A percentile compares a stretch with the other conserved stretches of the same genome.
Evolutionary conservation across 176 grass and related monocot genomes (phyloP).

Genomic region (Eragrostis curvula): DNA sequence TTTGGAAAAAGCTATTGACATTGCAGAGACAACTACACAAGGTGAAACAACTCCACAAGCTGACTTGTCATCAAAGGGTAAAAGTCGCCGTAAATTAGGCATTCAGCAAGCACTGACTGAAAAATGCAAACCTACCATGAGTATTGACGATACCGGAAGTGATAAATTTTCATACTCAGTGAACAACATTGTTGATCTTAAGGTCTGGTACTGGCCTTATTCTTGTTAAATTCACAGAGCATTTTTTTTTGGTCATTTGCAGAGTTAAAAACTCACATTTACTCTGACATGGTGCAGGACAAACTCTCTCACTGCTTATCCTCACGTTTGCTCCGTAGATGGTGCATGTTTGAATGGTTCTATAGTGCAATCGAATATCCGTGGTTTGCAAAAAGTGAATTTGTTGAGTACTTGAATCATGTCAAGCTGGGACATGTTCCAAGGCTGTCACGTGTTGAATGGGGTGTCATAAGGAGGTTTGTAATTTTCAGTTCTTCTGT

Average conservation of each 20-base stretch:
- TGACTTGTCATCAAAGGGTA: constrained; percentile 63
- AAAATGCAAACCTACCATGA: constrained; percentile 61
- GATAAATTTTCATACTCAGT: constrained; percentile 54
- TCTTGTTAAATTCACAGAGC: constrained; percentile 18
- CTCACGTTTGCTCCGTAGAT: constrained; percentile 82
- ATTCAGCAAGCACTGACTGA: constrained; percentile 67
- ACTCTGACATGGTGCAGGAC: constrained; percentile 53
- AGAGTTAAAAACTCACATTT: constrained; percentile 36
- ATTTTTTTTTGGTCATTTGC: constrained; percentile 15
- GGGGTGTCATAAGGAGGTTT: constrained; percentile 93
- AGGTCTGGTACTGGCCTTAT: constrained; percentile 59
- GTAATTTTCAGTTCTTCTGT: constrained; percentile 42
- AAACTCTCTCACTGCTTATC: constrained; percentile 85
- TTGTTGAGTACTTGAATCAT: constrained; percentile 98
- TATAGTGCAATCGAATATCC: constrained; percentile 99
- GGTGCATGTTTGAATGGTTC: constrained; percentile 98
- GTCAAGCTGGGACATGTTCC: constrained; percentile 92
- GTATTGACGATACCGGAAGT: constrained; percentile 41
- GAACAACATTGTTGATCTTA: constrained; percentile 57
- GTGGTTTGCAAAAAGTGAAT: constrained; percentile 96
- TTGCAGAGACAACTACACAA: constrained; percentile 42
- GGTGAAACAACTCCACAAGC: constrained; percentile 40
- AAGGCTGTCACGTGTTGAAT: constrained; percentile 84
- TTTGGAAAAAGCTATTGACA: constrained; percentile 53
- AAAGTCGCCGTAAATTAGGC: constrained; percentile 68